Base-by-base conservation (phyloP, 768 basidiomycete species). In the Gautieria morchelliformis region DNA sequence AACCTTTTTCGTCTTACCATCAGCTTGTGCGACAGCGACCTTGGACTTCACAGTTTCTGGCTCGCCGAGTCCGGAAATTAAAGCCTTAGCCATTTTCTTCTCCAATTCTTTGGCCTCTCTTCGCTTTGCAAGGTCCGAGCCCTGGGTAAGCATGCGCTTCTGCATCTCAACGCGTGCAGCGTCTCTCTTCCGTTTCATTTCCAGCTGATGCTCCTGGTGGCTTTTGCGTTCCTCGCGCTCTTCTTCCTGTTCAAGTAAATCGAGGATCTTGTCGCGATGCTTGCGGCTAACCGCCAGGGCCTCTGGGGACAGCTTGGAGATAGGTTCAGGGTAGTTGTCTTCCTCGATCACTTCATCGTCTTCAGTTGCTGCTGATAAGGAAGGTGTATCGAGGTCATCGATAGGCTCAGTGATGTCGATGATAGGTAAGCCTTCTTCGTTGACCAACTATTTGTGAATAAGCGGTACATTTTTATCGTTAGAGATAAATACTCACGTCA, bases 391-490 rank as follows among this genome's bases (percentile, higher is more conserved):
- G n/a, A 49, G 47, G 2, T 63, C 65, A 15, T 69, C 51, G 4
- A 77, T 63, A 42, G 81, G 81, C 64, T 91, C 89, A 32, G 76
- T 78, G 57, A 91, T 84, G 39, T 91, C 89, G 59, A 89, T 74
- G 60, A 91, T 84, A 11, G 88, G 88, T 40, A 87, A 77, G 3
- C 87, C 87, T 49, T 91, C 87, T 63, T 89, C 86, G 63, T 86
- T 87, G 41, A 85, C 63, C 53, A 84, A 73, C 87, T 89, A 59
- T 7, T 63, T 60, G 11, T 24, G n/a, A 39, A 46, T 44, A 20
- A 40, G 48, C 30, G n/a, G 49, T 61, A 58, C 47, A 50, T 51
- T 11, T 62, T 58, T 62, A 61, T 61, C 33, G 58, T 47, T 62
- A 53, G 35, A 50, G 52, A 35, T 37, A 22, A 62, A 35, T 54